phyloP scores from a whole-genome alignment of 1,284 basidiomycete species.

The Cronartium quercuum region DNA sequence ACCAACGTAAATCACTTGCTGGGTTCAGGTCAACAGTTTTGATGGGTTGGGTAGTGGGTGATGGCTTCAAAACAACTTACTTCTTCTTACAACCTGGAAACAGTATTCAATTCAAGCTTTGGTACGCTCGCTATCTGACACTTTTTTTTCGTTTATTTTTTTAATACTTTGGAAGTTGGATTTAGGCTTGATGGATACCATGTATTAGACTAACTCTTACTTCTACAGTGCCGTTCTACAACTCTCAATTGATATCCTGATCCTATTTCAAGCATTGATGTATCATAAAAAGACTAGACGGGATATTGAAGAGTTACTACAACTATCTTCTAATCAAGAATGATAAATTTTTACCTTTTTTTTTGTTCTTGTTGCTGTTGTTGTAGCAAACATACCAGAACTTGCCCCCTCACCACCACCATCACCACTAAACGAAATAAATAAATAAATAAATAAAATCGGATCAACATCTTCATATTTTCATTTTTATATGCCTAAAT shows the following conservation, averaged over 20 bases:
- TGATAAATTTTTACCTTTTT: too few species aligned
- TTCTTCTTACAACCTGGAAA: constrained; percentile 52
- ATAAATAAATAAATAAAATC: too few species aligned
- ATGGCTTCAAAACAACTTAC: constrained; percentile 52
- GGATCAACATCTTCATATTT: too few species aligned
- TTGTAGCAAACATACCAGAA: too few species aligned
- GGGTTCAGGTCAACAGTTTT: constrained; percentile 54
- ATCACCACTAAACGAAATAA: too few species aligned
- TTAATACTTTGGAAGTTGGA: not conserved
- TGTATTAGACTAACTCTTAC: too few species aligned
- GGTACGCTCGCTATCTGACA: constrained; percentile 44
- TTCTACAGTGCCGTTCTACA: constrained; percentile 45
- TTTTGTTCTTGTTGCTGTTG: too few species aligned
- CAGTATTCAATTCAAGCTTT: constrained; percentile 52
- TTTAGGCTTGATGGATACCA: not conserved
- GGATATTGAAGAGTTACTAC: constrained; percentile 41
- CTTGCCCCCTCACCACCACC: too few species aligned
- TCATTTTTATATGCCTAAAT: too few species aligned
- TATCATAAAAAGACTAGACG: constrained; percentile 46
- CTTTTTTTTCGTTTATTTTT: not conserved
- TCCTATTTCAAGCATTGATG: constrained; percentile 46
- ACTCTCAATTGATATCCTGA: constrained; percentile 48
- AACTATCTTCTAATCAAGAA: not conserved
- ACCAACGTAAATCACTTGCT: constrained; percentile 52
- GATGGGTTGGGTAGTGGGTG: constrained; percentile 52